A percentile compares a stretch with the other conserved stretches of the same genome.
phyloP scores from a whole-genome alignment of 805 yeast species.

The Pichia nanzhaoensis region DNA sequence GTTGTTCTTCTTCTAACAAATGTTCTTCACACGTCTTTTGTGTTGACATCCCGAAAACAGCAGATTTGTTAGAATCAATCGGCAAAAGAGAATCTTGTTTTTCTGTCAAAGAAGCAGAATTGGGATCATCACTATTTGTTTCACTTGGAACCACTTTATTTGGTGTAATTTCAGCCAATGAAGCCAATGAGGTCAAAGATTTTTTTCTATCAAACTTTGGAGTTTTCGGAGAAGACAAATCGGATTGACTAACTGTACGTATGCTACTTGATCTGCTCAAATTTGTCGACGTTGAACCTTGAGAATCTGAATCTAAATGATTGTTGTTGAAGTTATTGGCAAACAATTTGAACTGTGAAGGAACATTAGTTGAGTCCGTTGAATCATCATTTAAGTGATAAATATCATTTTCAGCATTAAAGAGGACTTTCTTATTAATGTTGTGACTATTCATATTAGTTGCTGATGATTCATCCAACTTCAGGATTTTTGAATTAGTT shows the following conservation, averaged over 20 bases:
- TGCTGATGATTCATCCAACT: not conserved
- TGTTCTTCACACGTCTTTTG: constrained; percentile 9
- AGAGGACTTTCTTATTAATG: too few species aligned
- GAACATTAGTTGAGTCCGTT: constrained; percentile 24
- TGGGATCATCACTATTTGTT: not conserved
- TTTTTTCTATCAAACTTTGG: constrained; percentile 4
- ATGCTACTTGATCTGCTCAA: constrained; percentile 24
- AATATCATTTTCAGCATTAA: not conserved
- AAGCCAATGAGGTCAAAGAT: not conserved
- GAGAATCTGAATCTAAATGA: constrained; percentile 21
- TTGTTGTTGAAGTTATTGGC: constrained; percentile 31
- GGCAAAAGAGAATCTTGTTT: not conserved
- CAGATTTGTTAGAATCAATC: not conserved
- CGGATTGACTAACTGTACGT: constrained; percentile 11
- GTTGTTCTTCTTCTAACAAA: constrained; percentile 13
- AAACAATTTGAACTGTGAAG: constrained; percentile 51
- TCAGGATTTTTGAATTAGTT: not conserved
- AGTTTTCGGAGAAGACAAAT: constrained; percentile 1
- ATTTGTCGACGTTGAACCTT: constrained; percentile 15
- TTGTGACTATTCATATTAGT: too few species aligned
- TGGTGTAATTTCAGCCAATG: too few species aligned
- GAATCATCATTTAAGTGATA: constrained; percentile 3
- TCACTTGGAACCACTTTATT: not conserved
- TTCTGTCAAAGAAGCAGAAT: not conserved
- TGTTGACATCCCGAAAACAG: not conserved